A percentile compares a stretch with the other conserved stretches of the same genome.
phyloP scores from a whole-genome alignment of 129 eudicot species.

The Deinandra increscens region DNA sequence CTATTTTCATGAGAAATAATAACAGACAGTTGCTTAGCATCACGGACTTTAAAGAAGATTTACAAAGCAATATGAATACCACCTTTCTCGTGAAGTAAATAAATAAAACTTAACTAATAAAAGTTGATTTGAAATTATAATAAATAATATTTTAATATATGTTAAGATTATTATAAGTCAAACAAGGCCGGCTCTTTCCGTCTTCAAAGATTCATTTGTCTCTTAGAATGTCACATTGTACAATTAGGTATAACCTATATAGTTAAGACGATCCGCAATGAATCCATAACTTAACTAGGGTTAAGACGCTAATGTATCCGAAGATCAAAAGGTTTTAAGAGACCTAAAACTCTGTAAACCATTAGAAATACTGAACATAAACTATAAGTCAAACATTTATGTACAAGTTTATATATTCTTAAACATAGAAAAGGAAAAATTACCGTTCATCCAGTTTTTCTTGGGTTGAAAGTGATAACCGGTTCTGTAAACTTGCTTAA shows the following conservation, averaged over 20 bases:
- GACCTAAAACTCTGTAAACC: no score
- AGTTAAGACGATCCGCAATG: neutral
- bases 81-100: neutral
- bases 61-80: neutral
- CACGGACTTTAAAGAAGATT: neutral
- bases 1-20: no score
- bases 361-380: no score
- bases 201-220: neutral
- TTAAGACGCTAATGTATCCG: no score
- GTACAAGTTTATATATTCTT: no score
- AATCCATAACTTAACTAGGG: no score
- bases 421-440: neutral
- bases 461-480: slow-evolving; percentile 69
- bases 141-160: neutral
- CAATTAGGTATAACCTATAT: neutral
- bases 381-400: no score
- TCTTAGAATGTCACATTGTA: neutral
- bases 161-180: neutral
- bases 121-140: neutral
- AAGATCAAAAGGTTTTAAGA: no score
- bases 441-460: slow-evolving; percentile 73
- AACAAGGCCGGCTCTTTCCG: slow-evolving; percentile 24
- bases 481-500: slow-evolving; percentile 45
- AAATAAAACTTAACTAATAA: neutral
- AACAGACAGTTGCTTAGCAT: neutral